Evolutionary conservation across 164 flowering plant genomes (phyloP).

Genomic region (Nelumbo lutea): DNA sequence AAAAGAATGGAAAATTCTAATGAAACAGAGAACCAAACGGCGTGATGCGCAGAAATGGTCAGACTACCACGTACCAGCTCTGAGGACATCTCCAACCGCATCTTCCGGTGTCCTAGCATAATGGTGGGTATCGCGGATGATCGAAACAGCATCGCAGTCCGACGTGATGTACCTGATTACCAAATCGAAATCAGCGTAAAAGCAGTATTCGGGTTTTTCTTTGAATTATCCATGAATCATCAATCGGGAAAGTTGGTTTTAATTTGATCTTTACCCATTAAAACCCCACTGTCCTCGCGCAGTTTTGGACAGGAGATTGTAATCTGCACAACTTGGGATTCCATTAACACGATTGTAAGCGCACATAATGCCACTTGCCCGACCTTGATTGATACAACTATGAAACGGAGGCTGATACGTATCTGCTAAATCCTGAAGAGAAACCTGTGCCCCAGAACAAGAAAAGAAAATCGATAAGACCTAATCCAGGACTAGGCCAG

Average conservation of each 20-base stretch:
- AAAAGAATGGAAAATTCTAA: too few species aligned
- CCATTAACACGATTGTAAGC: conserved; percentile 69
- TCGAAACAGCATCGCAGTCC: conserved; percentile 64
- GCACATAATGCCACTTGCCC: conserved; percentile 73
- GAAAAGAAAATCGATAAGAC: too few species aligned
- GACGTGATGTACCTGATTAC: conserved; percentile 59
- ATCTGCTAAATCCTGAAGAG: conserved; percentile 57
- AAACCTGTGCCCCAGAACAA: conserved; percentile 38
- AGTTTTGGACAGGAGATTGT: conserved; percentile 35
- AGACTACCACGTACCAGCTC: conserved; percentile 39
- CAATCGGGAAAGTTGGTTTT: not conserved
- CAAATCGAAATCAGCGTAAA: not conserved
- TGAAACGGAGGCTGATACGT: conserved; percentile 61
- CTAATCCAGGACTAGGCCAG: too few species aligned
- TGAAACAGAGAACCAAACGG: too few species aligned
- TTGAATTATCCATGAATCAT: not conserved
- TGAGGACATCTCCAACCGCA: conserved; percentile 54
- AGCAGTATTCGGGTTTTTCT: not conserved
- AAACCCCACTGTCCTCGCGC: conserved; percentile 60
- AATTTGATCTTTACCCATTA: conserved; percentile 42
- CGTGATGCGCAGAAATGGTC: too few species aligned
- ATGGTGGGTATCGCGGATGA: conserved; percentile 26
- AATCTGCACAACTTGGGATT: conserved; percentile 67
- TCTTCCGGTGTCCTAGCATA: conserved; percentile 60
- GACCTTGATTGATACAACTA: conserved; percentile 58